These are phyloP conservation scores for Carpinus fangiana DNA, from an alignment of 306 rosid species.

Conservation along the genomic window DNA sequence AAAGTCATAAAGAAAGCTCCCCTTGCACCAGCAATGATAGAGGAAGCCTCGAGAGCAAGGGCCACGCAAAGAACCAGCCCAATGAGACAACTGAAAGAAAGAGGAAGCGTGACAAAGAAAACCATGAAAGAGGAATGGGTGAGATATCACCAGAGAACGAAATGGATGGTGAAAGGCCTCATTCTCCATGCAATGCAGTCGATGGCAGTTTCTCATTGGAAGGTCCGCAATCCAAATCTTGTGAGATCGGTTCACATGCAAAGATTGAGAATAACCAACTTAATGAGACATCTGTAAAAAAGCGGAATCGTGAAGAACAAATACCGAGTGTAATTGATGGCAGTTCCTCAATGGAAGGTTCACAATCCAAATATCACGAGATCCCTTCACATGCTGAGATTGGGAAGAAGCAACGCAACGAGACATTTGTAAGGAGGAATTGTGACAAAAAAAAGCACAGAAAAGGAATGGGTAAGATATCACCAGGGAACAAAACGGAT, in stretches of 20 bases:
- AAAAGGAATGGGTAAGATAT: conserved; percentile 23
- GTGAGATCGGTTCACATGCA: conserved; percentile 29
- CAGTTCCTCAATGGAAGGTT: conserved; percentile 25
- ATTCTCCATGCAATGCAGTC: conserved; percentile 22
- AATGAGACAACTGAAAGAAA: conserved; percentile 32
- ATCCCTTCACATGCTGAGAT: conserved; percentile 31
- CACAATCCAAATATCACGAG: conserved; percentile 22
- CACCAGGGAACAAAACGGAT: conserved; percentile 30
- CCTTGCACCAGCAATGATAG: conserved; percentile 26
- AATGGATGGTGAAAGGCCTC: conserved; percentile 17
- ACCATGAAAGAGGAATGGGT: conserved; percentile 23
- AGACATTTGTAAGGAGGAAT: conserved; percentile 32
- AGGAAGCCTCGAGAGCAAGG: conserved; percentile 35
- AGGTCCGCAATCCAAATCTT: conserved; percentile 21
- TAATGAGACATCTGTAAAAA: conserved; percentile 32
- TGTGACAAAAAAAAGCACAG: conserved; percentile 27
- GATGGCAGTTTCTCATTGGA: conserved; percentile 30
- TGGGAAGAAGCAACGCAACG: conserved; percentile 26
- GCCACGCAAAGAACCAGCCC: conserved; percentile 20
- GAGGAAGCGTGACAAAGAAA: conserved; percentile 32
- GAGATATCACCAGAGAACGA: conserved; percentile 32
- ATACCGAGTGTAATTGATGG: conserved; percentile 21
- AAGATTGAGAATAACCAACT: conserved; percentile 24
- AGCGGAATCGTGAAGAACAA: conserved; percentile 34
- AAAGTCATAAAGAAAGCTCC: conserved; percentile 21